phyloP scores from a whole-genome alignment of 2,329 filamentous ascomycete species.

The Exophiala phaeomuriformis region DNA sequence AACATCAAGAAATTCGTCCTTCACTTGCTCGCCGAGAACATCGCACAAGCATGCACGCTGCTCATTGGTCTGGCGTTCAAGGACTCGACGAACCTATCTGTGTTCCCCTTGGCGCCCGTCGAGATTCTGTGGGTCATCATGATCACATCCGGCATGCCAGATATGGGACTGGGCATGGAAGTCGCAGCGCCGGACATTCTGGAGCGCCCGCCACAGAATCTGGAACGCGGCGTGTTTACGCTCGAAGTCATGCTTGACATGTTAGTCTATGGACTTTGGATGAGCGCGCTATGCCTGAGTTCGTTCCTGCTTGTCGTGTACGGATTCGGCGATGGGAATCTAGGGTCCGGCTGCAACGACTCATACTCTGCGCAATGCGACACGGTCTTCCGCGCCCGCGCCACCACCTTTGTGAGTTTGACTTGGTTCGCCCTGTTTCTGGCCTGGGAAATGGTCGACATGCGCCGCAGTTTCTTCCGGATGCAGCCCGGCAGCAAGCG shows the following conservation, averaged over 20 bases:
- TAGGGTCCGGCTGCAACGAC: conserved; percentile 50
- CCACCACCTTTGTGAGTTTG: conserved; percentile 65
- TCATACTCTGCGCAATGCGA: conserved; percentile 44
- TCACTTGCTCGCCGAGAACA: conserved; percentile 49
- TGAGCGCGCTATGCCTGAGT: conserved; percentile 44
- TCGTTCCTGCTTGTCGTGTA: conserved; percentile 49
- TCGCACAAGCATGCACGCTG: conserved; percentile 51
- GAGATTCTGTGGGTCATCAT: conserved; percentile 60
- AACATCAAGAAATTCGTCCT: conserved; percentile 73
- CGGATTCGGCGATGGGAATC: conserved; percentile 41
- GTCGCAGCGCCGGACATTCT: conserved; percentile 50
- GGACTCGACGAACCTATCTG: conserved; percentile 45
- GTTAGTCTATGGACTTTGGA: conserved; percentile 47
- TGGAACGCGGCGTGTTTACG: conserved; percentile 47
- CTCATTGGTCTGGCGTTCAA: conserved; percentile 55
- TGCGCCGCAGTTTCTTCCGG: conserved; percentile 66
- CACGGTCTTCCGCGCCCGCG: conserved; percentile 59
- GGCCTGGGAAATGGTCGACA: conserved; percentile 70
- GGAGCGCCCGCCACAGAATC: conserved; percentile 47
- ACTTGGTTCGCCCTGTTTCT: conserved; percentile 69
- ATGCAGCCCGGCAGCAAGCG: conserved; percentile 48
- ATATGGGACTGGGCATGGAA: conserved; percentile 54
- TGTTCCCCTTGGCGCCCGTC: conserved; percentile 53
- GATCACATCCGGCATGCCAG: conserved; percentile 53
- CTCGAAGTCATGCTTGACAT: conserved; percentile 48